Conservation (phyloP, 2,329 filamentous ascomycete species). For the Ophiostoma tasmaniense region DNA sequence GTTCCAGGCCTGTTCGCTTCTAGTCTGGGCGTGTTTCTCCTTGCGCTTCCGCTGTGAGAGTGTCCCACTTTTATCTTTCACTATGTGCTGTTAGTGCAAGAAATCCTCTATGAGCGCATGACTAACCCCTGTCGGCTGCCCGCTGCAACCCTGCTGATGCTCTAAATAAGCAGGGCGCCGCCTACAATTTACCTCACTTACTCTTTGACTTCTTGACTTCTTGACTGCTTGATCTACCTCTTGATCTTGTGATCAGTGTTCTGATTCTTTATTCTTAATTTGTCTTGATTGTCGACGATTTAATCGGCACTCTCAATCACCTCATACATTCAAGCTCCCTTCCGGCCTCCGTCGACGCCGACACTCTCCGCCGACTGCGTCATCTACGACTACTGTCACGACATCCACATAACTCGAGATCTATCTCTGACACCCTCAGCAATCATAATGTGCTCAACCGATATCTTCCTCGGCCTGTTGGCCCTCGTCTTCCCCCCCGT, state of each 20-base stretch:
- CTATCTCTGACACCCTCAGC: background rate
- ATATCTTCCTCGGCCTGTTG: conserved; percentile 55
- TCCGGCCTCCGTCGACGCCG: background rate
- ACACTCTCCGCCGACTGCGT: background rate
- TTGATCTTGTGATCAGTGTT: background rate
- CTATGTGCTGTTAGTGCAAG: background rate
- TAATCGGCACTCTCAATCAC: background rate
- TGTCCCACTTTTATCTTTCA: conserved; percentile 3
- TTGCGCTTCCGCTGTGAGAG: background rate
- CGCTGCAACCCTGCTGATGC: background rate
- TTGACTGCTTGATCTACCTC: background rate
- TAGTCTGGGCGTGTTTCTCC: background rate
- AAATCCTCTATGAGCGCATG: background rate
- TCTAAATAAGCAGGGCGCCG: background rate
- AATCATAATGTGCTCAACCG: conserved; percentile 47
- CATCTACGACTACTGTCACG: background rate
- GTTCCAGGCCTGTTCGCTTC: background rate
- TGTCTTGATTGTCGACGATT: background rate
- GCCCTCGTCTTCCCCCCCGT: conserved; percentile 59
- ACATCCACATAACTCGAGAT: background rate
- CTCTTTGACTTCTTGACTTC: background rate
- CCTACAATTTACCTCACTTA: background rate
- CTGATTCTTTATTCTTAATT: background rate
- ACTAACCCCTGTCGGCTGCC: background rate
- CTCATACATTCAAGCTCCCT: background rate